These are phyloP conservation scores for Mollisiaceae sp. DNA, from an alignment of 2,329 filamentous ascomycete genomes.

Conservation along the genomic window DNA sequence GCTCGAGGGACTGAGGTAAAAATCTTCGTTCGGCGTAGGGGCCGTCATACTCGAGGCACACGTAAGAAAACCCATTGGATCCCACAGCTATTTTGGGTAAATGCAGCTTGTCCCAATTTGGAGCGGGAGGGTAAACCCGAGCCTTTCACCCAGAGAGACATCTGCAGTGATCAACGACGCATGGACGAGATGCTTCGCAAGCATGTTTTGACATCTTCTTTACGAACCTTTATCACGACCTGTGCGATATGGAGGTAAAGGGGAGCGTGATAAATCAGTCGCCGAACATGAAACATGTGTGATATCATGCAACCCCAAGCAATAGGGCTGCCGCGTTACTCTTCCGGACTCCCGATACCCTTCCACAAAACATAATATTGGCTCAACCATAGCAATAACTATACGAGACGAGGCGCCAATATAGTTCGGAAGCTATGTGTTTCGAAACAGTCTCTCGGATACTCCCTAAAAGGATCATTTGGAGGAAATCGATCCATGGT, in stretches of 20 bases:
- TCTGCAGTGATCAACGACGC: constrained; percentile 1
- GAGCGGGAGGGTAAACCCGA: neutral
- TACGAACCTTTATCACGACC: neutral
- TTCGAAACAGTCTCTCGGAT: constrained; percentile 10
- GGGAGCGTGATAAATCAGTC: neutral
- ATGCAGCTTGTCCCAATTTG: neutral
- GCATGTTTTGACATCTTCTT: neutral
- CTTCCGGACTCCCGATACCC: constrained; percentile 12
- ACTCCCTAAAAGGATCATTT: neutral
- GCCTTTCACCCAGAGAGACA: constrained; percentile 6
- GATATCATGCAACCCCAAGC: neutral
- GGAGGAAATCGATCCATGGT: neutral
- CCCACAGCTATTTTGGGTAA: constrained; percentile 7
- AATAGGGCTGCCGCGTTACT: constrained; percentile 11
- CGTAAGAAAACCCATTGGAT: neutral
- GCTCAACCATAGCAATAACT: neutral
- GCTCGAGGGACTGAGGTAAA: neutral
- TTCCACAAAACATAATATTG: constrained; percentile 6
- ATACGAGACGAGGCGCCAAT: neutral
- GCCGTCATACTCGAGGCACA: neutral
- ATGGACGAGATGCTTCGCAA: constrained; percentile 4
- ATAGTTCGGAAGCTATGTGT: neutral
- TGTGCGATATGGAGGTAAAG: neutral
- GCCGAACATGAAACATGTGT: constrained; percentile 3
- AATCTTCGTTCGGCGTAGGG: neutral